phyloP scores from a whole-genome alignment of 345 rosid species.

The Gossypium turneri region DNA sequence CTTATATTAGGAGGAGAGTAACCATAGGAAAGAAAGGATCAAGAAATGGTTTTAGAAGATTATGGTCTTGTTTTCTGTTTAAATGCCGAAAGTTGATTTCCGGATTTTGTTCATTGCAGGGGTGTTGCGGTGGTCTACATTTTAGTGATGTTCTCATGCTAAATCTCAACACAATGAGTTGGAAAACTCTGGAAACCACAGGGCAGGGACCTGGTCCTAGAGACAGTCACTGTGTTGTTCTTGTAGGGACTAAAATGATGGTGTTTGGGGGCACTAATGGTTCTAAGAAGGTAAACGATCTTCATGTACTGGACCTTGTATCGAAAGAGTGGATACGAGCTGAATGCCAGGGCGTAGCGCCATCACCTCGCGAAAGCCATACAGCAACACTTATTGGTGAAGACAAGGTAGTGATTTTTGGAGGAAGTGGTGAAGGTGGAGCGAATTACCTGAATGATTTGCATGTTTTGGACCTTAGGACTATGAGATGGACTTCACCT shows the following conservation, averaged over 20 bases:
- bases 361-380: conserved; percentile 72
- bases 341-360: conserved; percentile 42
- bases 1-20: neutral
- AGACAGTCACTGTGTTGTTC: conserved; percentile 73
- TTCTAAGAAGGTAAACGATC: conserved; percentile 61
- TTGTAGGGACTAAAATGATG: conserved; percentile 52
- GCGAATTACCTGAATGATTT: conserved; percentile 72
- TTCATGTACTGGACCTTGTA: conserved; percentile 52
- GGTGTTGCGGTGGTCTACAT: conserved; percentile 73
- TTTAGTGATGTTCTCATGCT: conserved; percentile 62
- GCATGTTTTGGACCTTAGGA: conserved; percentile 54
- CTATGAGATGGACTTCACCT: conserved; percentile 63
- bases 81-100: neutral
- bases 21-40: neutral
- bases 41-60: neutral
- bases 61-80: neutral
- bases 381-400: conserved; percentile 54
- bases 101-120: conserved; percentile 31
- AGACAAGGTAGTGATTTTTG: conserved; percentile 52
- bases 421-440: conserved; percentile 80
- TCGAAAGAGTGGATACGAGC: conserved; percentile 55
- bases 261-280: conserved; percentile 79
- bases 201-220: conserved; percentile 74
- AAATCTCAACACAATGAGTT: conserved; percentile 46
- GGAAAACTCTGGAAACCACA: conserved; percentile 46